Percentiles rank a stretch among this genome's conserved stretches.
Conservation (phyloP, 2,329 filamentous ascomycete genomes). For the Penicillium corylophilum region DNA sequence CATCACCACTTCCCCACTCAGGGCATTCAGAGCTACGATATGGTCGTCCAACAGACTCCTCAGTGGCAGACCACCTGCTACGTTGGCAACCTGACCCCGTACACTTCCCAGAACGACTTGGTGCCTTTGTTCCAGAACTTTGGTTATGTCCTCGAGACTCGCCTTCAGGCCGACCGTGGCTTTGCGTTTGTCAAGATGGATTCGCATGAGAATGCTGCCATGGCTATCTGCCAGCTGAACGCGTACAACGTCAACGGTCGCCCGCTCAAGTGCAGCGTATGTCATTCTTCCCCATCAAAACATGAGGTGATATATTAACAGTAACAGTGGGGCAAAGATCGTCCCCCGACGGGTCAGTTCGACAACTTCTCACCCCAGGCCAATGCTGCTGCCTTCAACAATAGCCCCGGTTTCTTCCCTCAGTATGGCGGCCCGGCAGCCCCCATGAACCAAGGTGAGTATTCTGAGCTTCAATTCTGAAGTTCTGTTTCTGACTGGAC, state of each 20-base stretch:
- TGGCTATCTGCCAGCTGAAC: slow-evolving; percentile 97
- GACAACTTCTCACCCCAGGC: slow-evolving; percentile 84
- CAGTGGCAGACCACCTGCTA: slow-evolving; percentile 99
- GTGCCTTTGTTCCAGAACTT: slow-evolving; percentile 99
- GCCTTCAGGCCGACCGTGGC: slow-evolving; percentile 95
- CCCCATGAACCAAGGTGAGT: slow-evolving; percentile 60
- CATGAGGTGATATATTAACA: slow-evolving; percentile 22
- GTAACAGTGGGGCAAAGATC: slow-evolving; percentile 94
- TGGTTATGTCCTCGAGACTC: slow-evolving; percentile 93
- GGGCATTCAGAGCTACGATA: slow-evolving; percentile 94
- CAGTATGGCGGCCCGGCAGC: slow-evolving; percentile 77
- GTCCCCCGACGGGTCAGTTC: slow-evolving; percentile 77
- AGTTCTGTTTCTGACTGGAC: slow-evolving; percentile 6
- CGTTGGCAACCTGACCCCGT: slow-evolving; percentile 94
- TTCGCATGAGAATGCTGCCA: slow-evolving; percentile 93
- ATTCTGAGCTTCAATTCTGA: slow-evolving; percentile 3
- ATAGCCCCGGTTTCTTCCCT: slow-evolving; percentile 82
- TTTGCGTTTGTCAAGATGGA: slow-evolving; percentile 99
- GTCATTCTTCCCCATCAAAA: slow-evolving; percentile 43
- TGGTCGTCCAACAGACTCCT: slow-evolving; percentile 92
- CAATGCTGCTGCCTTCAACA: slow-evolving; percentile 63
- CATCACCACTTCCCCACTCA: slow-evolving; percentile 98
- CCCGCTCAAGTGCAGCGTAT: slow-evolving; percentile 96
- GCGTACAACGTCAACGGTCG: slow-evolving; percentile 97
- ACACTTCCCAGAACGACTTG: slow-evolving; percentile 93